A percentile compares a stretch with the other conserved stretches of the same genome.
Evolutionary conservation across 2,329 filamentous ascomycete species (phyloP).

Genomic region (Hypoxylon sp.): DNA sequence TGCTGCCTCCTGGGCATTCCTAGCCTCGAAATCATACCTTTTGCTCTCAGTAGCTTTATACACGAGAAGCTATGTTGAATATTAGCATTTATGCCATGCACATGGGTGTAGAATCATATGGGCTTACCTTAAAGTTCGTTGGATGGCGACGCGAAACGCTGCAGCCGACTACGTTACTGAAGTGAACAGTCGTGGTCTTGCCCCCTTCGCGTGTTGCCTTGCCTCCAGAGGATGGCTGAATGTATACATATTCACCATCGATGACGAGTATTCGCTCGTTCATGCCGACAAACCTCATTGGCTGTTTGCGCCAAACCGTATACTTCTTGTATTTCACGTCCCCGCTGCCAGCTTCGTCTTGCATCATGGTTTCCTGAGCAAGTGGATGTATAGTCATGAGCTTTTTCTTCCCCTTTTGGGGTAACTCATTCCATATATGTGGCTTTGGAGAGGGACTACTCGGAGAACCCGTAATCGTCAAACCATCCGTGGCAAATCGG

Average conservation of each 20-base stretch:
- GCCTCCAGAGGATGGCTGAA: constrained; percentile 79
- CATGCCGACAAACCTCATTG: constrained; percentile 83
- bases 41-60: constrained; percentile 84
- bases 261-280: constrained; percentile 84
- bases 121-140: constrained; percentile 80
- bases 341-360: constrained; percentile 68
- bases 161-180: constrained; percentile 84
- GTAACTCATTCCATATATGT: constrained; percentile 64
- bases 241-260: constrained; percentile 89
- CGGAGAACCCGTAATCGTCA: constrained; percentile 78
- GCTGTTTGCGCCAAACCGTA: constrained; percentile 85
- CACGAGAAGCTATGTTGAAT: constrained; percentile 71
- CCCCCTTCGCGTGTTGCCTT: constrained; percentile 76
- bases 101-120: neutral
- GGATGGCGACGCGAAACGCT: constrained; percentile 86
- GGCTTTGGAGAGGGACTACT: constrained; percentile 79
- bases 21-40: constrained; percentile 88
- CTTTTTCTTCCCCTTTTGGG: constrained; percentile 68
- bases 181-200: constrained; percentile 86
- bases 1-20: constrained; percentile 77
- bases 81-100: constrained; percentile 19
- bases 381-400: constrained; percentile 75
- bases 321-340: constrained; percentile 80
- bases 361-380: constrained; percentile 73
- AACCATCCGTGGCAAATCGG: constrained; percentile 81